Base-by-base conservation (phyloP, 345 rosid species). In the Syzygium grande region DNA sequence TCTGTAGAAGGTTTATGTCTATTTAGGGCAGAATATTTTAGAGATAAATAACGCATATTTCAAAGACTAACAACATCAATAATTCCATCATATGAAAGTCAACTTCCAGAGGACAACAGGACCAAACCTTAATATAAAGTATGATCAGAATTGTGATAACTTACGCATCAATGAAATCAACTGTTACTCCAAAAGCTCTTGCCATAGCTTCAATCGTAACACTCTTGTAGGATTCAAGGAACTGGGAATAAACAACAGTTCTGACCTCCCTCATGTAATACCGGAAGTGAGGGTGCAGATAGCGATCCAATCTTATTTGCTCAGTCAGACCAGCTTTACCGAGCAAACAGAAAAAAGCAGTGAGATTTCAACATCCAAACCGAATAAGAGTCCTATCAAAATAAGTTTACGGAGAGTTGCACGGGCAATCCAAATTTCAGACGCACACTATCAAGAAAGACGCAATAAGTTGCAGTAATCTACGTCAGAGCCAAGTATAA, bases 201-300 rank as follows among this genome's bases (percentile, higher is more conserved):
- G 99, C 98, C 99, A 98, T 98, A 43, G 99, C 98, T 87, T 96
- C 99, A 34, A 98, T 94, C 9, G 99, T 96, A 84, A 98, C 99
- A 88, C 99, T 97, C 95, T 96, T 98, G 88, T 98, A 97, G 23
- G 99, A 97, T 87, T 98, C 99, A 87, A 98, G 84, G 89, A 97
- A 98, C 92, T 97, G 99, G 27, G 98, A 98, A 90, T 98, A 98
- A 13, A 98, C 97, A 80, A 98, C 98, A 3, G 95, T 95, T 91
- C 99, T 94, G 77, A 98, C 93, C 93, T 98, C 99, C 91, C 99
- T 94, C 99, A 96, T 98, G 95, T 98, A 98, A 89, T 95, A 98
- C 11, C 98, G 97, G 91, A 97, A 98, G 90, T 97, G 99, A 19
- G 98, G 95, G 91, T 94, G 94, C 94, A 98, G 91, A 89, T 98